Evolutionary conservation across 305 asterid species (phyloP).

Genomic region (Rubia peregrina): DNA sequence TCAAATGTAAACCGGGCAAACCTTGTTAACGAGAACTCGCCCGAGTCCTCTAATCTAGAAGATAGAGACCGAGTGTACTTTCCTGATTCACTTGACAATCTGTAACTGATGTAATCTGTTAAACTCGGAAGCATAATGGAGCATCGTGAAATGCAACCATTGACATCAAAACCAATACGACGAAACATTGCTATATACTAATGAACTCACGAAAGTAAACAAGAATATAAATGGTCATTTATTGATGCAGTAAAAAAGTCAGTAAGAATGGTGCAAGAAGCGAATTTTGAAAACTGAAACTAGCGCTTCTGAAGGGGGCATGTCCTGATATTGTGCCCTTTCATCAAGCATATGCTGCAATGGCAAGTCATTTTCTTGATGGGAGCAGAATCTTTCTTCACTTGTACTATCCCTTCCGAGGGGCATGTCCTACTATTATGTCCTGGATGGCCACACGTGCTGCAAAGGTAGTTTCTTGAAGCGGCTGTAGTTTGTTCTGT

Average conservation of each 20-base stretch:
- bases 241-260: neutral
- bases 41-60: neutral
- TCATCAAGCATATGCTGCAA: constrained; percentile 39
- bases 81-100: neutral
- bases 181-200: neutral
- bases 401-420: constrained; percentile 24
- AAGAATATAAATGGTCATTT: too few relatives aligned
- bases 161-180: neutral
- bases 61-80: neutral
- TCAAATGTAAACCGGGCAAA: constrained; percentile 38
- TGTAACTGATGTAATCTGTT: too few relatives aligned
- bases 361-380: constrained; percentile 25
- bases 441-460: constrained; percentile 52
- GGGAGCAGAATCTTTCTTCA: constrained; percentile 17
- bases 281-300: neutral
- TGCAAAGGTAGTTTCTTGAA: constrained; percentile 48
- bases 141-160: neutral
- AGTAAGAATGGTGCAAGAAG: neutral
- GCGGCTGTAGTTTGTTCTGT: constrained; percentile 18
- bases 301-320: constrained; percentile 31
- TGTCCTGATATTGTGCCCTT: constrained; percentile 57
- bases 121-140: too few relatives aligned
- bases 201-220: neutral
- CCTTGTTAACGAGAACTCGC: constrained; percentile 19
- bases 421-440: constrained; percentile 77